These are phyloP conservation scores for Coelastrella sp. DNA, from an alignment of 139 green algal species.

Conservation along the genomic window DNA sequence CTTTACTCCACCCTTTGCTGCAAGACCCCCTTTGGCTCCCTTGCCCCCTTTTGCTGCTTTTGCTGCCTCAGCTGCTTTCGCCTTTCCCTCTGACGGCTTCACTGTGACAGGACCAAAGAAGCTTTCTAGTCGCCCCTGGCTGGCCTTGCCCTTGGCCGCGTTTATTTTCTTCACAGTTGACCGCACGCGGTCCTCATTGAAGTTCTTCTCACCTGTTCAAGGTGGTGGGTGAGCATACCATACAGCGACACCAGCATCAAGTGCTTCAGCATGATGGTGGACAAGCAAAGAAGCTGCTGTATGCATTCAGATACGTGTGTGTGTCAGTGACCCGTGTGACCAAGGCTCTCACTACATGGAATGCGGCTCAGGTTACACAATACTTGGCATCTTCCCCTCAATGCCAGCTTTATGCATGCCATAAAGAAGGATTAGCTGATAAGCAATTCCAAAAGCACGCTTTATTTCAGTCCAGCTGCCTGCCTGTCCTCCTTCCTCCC, in stretches of 20 bases:
- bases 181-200: constrained; percentile 92
- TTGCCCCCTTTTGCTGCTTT: constrained; percentile 27
- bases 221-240: neutral
- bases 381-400: too few species aligned
- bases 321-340: too few species aligned
- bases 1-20: constrained; percentile 40
- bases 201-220: constrained; percentile 86
- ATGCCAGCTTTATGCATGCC: too few species aligned
- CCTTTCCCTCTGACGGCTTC: constrained; percentile 43
- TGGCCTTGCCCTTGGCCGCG: constrained; percentile 75
- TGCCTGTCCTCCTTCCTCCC: neutral
- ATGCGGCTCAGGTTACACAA: too few species aligned
- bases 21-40: constrained; percentile 17
- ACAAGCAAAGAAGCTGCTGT: neutral
- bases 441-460: too few species aligned
- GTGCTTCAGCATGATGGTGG: neutral
- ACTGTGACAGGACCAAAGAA: constrained; percentile 81
- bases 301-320: too few species aligned
- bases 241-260: neutral
- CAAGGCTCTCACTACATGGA: too few species aligned
- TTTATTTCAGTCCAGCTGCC: too few species aligned
- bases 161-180: constrained; percentile 73
- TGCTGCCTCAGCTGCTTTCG: constrained; percentile 18
- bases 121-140: constrained; percentile 82
- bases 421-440: too few species aligned